Percentiles rank a stretch among this genome's conserved stretches.
These are phyloP conservation scores for Recurvomyces mirabilis DNA, from an alignment of 495 filamentous ascomycete genomes.

Conservation along the genomic window DNA sequence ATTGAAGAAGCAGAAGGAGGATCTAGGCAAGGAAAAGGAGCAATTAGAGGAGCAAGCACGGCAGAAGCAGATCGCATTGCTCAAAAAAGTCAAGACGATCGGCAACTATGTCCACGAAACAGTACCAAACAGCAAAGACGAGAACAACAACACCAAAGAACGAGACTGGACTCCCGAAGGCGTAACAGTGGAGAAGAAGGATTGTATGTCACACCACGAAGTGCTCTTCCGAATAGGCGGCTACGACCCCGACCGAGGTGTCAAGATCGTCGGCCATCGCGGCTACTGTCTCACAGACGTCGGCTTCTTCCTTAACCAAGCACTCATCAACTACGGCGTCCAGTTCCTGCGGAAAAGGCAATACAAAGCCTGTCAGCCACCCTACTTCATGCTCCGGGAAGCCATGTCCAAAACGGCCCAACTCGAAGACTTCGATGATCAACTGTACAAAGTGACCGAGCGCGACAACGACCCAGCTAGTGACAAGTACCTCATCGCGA, in stretches of 20 bases:
- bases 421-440: constrained; percentile 93
- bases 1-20: constrained; percentile 60
- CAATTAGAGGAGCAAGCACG: constrained; percentile 57
- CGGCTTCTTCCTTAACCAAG: constrained; percentile 88
- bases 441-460: constrained; percentile 89
- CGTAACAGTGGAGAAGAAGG: constrained; percentile 53
- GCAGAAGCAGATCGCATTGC: constrained; percentile 61
- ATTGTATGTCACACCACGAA: constrained; percentile 84
- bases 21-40: constrained; percentile 70
- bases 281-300: constrained; percentile 86
- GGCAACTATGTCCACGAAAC: constrained; percentile 90
- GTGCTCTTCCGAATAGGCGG: constrained; percentile 79
- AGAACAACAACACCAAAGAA: constrained; percentile 69
- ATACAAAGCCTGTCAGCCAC: constrained; percentile 83
- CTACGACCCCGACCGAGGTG: constrained; percentile 85
- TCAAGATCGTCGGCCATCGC: constrained; percentile 89
- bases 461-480: constrained; percentile 65
- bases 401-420: constrained; percentile 99
- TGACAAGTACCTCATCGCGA: constrained; percentile 96
- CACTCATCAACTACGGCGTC: constrained; percentile 85
- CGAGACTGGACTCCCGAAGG: constrained; percentile 71
- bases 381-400: constrained; percentile 90
- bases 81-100: constrained; percentile 68
- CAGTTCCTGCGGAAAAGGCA: constrained; percentile 68
- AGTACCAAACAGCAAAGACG: constrained; percentile 82